Base-by-base conservation (phyloP, 768 basidiomycete species). In the Scleroderma bovista region DNA sequence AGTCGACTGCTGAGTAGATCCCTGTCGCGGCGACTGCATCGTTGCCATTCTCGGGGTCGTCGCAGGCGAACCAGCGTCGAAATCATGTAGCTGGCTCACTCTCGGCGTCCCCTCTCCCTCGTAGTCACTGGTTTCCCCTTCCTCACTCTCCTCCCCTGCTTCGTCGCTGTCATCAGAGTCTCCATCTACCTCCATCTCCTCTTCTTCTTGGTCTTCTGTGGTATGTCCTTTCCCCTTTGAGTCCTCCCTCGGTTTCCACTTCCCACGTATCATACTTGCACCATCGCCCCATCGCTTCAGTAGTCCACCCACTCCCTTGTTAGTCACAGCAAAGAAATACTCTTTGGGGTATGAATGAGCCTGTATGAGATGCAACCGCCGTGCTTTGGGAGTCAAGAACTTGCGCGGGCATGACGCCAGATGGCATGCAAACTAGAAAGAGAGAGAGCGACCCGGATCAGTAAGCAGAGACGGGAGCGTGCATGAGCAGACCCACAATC, bases 321-420 rank as follows among this genome's bases (percentile, higher is more conserved):
- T 93, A 15, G 89, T 93, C 17, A 95, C 85, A 17, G 87, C 80
- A 63, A 94, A 95, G 68, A 91, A 94, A 66, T 86, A 95, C 60
- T 93, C 81, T 61, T 89, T 89, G 5, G 92, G 91, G 61, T 86
- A 95, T 45, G 76, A 80, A 58, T 95, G 93, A 13, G 74, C 79
- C 57, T 84, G 76, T 41, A 94, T 88, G 46, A 95, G 76, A 70
- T 94, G 93, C 39, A 88, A 72, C 20, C 93, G 72, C 16, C 93
- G 77, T 15, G 79, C 69, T 66, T 88, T 91, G 1, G 92, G 93
- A 1, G 79, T 84, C 8, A 69, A 60, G 63, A 93, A 94, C 11
- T 74, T 57, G 47, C 79, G 76, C 36, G 75, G 59, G 66, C 86
- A 86, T 2, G 72, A 68, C 11, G 69, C 60, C 54, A 92, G 69